Evolutionary conservation across 164 flowering plant species (phyloP), one percentile per base, ranked within the genome.

Genomic region (Litsea cubeba): DNA sequence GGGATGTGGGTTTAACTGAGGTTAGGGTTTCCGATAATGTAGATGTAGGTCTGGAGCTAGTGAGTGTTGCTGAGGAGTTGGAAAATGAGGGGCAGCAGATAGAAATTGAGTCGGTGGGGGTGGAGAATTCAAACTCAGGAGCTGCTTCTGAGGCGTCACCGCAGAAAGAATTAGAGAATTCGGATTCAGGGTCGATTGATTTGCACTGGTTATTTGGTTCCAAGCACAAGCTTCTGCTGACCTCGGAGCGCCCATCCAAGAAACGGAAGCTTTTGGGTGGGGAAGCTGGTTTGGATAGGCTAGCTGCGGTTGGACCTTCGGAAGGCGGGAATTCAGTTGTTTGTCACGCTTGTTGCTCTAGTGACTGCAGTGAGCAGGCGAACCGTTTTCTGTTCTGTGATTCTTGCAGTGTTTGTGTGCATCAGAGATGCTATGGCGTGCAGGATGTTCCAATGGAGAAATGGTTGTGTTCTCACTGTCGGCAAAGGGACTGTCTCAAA

Each of bases 401-500:
- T 79, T 82, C 89, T 24, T 96, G 99, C 80, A 83, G 84, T 22
- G 87, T 87, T 75, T 77, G 80, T 0, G 96, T 96, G 73, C 99
- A 96, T 76, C 85, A 78, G 82, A 94, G 87, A 76, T 96, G 99
- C 80, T 96, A 94, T 77, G 99, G 99, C 12, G 88, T 91, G 78
- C 79, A 71, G 75, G 89, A 85, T 32, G 79, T 79, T 63, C 83
- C 78, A 8, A 82, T 76, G 65, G 87, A 71, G 6, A 75, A 81
- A 18, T 96, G 99, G 99, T 20, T 86, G 74, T 96, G 99, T 76
- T 84, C 94, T 28, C 92, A 97, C 95, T 96, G 99, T 75, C 82
- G 78, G 82, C 77, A 50, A 20, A 24, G 72, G 70, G 77, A 75
- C 75, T 57, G 67, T 71, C 32, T 17, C 50, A 57, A 35, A 71